These are phyloP conservation scores for Diaporthe aspalathi DNA, from an alignment of 2,329 filamentous ascomycete genomes.

Conservation along the genomic window DNA sequence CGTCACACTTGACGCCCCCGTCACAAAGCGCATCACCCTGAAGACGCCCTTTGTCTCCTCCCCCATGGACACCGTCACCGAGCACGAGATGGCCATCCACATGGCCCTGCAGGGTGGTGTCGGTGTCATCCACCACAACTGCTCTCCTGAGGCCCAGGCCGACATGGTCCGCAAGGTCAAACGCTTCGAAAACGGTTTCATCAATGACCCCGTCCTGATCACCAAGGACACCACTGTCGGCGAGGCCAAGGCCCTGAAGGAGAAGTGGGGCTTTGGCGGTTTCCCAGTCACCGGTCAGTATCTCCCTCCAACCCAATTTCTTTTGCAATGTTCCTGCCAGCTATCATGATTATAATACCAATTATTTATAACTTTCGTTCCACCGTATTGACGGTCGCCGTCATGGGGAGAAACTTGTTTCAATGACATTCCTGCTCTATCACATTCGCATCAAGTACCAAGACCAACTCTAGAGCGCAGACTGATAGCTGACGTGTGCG, in stretches of 20 bases:
- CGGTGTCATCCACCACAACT: slow-evolving; percentile 99
- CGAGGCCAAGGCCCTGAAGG: slow-evolving; percentile 91
- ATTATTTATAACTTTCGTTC: slow-evolving; percentile 99
- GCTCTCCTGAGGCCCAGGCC: slow-evolving; percentile 95
- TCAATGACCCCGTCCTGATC: slow-evolving; percentile 93
- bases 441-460: neutral
- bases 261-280: slow-evolving; percentile 98
- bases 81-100: slow-evolving; percentile 99
- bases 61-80: slow-evolving; percentile 99
- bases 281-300: slow-evolving; percentile 97
- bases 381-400: slow-evolving; percentile 90
- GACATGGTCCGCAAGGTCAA: slow-evolving; percentile 99
- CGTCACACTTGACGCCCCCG: slow-evolving; percentile 86
- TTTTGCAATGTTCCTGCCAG: slow-evolving; percentile 35
- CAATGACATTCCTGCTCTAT: slow-evolving; percentile 34
- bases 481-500: slow-evolving; percentile 51
- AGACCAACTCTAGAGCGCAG: slow-evolving; percentile 34
- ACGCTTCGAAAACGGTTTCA: slow-evolving; percentile 99
- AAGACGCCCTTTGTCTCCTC: slow-evolving; percentile 98
- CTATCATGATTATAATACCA: slow-evolving; percentile 80
- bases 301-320: slow-evolving; percentile 34
- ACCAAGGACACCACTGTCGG: slow-evolving; percentile 87
- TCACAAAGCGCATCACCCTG: slow-evolving; percentile 94
- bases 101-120: slow-evolving; percentile 90
- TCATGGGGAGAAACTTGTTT: slow-evolving; percentile 78